Base-by-base conservation (phyloP, 2,329 filamentous ascomycete genomes). In the Fusarium gaditjirri region DNA sequence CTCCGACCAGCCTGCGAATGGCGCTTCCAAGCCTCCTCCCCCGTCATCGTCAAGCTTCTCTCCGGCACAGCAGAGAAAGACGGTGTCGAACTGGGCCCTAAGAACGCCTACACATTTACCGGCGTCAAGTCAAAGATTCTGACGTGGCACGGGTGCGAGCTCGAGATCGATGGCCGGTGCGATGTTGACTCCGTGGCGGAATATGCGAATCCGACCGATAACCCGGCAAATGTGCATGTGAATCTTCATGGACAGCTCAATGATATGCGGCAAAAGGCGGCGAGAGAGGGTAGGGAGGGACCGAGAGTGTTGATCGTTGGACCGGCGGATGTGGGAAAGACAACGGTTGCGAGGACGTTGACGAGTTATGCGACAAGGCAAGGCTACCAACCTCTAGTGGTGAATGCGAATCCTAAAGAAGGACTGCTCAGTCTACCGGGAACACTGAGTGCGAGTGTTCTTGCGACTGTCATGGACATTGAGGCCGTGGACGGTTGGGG, bases 201-300 rank as follows among this genome's bases (percentile, higher is more conserved):
- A 60, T 91, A 89, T 61, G 63, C 89, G 86, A 82, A 89, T 80
- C 83, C 93, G 0, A 91, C 94, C 76, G 93, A 96, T 78, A 97
- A 94, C 36, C 92, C 94, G 7, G 92, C 95, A 85, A 89, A 91
- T 61, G 88, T 91, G 72, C 93, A 94, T 81, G 84, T 94, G 59
- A 98, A 98, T 79, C 87, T 96, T 13, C 96, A 99, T 81, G 94
- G 95, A 78, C 92, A 93, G 72, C 89, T 99, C 19, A 92, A 95
- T 78, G 88, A 89, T 36, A 82, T 94, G 79, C 89, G 96, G 23
- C 86, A 89, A 19, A 85, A 88, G 46, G 90, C 91, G 3, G 84
- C 86, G 42, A 81, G 84, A 8, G 78, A 79, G 3, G 71, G 80
- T 5, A 73, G 73, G 8, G 84, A 91, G 69, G 94, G 94, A 0